Evolutionary conservation across 1,284 basidiomycete species (phyloP), one percentile per base, ranked within the genome.

Genomic region (Sparassis latifolia): DNA sequence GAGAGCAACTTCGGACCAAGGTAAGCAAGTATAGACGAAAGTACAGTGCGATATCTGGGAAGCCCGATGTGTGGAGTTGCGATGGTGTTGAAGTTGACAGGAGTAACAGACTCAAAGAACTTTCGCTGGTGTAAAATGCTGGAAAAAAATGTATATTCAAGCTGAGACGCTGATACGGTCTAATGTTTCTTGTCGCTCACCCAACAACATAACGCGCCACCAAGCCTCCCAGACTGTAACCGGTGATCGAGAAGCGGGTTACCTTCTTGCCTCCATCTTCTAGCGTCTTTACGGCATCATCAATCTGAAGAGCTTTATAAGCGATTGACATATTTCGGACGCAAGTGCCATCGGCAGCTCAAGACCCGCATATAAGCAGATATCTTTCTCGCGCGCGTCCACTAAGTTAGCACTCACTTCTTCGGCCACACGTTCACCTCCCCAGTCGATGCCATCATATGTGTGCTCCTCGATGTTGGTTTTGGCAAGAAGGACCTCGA

Each of bases 1-100:
- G 88, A 89, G n/a, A 96, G 71, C 10, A 94, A 65, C 45, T 75
- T 79, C 0, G 89, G 82, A 0, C 89, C 93, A 4, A 95, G 65
- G 47, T 68, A 77, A 2, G 74, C 62, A n/a, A 79, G 65, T 0
- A 84, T 51, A 0, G 72, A 70, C 0, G 86, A 89, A 41, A 88
- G 66, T 35, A 86, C 68, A 1, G 84, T 79, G 33, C 75, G 72
- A 54, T 82, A 82, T 61, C 70, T 68, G 5, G 78, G 76, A 5
- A 79, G 74, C 42, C 90, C 91, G 27, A 92, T 73, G 57, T 91
- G 85, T 1, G 92, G 91, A 0, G 92, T 91, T 2, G 91, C 89
- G 49, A 94, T 72, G 0, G 91, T 91, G 47, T 81, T 81, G 64
- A 94, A 92, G 62, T 90, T 90, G 50, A 88, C 75, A 0, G 89